Base-by-base conservation (phyloP, 805 yeast species). In the Candida gorgasii region DNA sequence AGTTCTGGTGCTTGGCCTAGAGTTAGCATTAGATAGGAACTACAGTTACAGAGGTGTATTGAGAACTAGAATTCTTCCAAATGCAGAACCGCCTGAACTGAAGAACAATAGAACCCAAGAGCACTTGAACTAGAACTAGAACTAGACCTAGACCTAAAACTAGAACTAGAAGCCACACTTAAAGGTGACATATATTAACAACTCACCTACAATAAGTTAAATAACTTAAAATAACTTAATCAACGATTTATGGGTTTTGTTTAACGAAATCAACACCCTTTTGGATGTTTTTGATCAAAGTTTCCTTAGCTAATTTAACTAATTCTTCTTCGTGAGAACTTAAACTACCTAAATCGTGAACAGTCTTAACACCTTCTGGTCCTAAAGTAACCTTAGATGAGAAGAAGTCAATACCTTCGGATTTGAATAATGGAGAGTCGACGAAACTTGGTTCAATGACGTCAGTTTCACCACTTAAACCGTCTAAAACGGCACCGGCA, bases 391-490 rank as follows among this genome's bases (percentile, higher is more conserved):
- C 95, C 72, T 82, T 84, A 55, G 97, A 85, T 42, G 98, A 89
- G 78, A 93, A 93, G 86, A 90, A 93, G 51, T 89, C 92, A 59
- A 93, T 86, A 64, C 98, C 98, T 76, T 90, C 96, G 44, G 65
- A 61, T 69, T 84, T 82, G 79, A 76, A 86, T 64, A 86, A 74
- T 61, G 93, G 93, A 53, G 88, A 82, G 67, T 86, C 93, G 46
- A 86, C 84, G 57, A 78, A 86, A 39, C 87, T 59, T 57, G 86
- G 79, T 69, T 82, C 88, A 50, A 82, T 69, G 47, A 84, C 75
- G 50, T 80, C 84, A 50, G 63, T 67, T 63, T 78, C 84, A 55
- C 84, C 86, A 38, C 78, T 76, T 49, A 79, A 69, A 61, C 87
- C 86, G 59, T 76, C 67, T 56, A 84, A 67, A 29, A 82, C 81